These are phyloP conservation scores for Phaseolus lunatus DNA, from an alignment of 306 rosid genomes.

Conservation along the genomic window DNA sequence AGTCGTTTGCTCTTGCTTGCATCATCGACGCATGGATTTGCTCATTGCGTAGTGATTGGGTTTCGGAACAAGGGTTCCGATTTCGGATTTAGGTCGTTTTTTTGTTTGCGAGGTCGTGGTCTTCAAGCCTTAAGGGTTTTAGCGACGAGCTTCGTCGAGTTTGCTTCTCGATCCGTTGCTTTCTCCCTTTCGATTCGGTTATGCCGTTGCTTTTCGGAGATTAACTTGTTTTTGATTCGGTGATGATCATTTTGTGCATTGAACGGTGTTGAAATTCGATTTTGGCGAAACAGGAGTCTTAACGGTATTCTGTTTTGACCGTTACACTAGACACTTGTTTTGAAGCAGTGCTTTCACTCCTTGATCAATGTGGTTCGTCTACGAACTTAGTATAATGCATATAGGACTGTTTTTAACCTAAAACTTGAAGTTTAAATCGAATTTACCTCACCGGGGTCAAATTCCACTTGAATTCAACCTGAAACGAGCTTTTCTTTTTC, in stretches of 20 bases:
- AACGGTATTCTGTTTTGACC: constrained; percentile 48
- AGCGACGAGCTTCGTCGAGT: constrained; percentile 54
- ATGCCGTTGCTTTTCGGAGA: constrained; percentile 43
- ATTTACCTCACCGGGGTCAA: constrained; percentile 22
- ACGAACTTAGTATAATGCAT: constrained; percentile 17
- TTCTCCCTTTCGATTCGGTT: constrained; percentile 45
- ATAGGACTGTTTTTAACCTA: constrained; percentile 27
- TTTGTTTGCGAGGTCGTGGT: constrained; percentile 52
- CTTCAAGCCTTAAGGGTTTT: constrained; percentile 64
- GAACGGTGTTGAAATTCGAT: constrained; percentile 44
- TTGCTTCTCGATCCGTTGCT: constrained; percentile 72
- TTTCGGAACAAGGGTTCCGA: constrained; percentile 54
- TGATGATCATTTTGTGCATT: constrained; percentile 46
- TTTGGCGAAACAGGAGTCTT: constrained; percentile 41
- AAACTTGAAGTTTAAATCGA: constrained; percentile 45
- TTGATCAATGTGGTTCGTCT: constrained; percentile 30
- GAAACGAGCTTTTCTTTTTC: constrained; percentile 18
- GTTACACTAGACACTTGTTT: constrained; percentile 46
- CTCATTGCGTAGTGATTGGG: constrained; percentile 50
- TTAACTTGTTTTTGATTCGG: constrained; percentile 42
- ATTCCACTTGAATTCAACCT: constrained; percentile 34
- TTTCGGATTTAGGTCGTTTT: constrained; percentile 59
- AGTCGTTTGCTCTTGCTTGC: constrained; percentile 48
- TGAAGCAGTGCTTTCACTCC: constrained; percentile 38
- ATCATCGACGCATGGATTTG: constrained; percentile 56